Conservation (phyloP, 805 yeast species). For the Zygosaccharomyces lentus region DNA sequence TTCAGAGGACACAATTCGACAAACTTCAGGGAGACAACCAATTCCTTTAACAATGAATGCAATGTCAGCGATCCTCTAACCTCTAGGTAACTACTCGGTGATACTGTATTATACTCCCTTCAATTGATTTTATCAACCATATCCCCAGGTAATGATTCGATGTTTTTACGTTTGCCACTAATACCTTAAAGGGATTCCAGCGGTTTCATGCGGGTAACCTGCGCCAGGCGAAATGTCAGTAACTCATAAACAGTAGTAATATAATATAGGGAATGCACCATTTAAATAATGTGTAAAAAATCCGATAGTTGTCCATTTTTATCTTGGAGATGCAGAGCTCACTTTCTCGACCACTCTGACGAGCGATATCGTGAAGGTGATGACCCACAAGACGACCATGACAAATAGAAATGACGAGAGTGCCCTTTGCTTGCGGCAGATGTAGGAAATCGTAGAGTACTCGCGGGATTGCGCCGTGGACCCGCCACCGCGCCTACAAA, state of each 20-base stretch:
- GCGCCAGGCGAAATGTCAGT: constrained; percentile 4
- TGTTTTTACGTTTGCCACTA: constrained; percentile 7
- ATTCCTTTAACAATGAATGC: neutral
- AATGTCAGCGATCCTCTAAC: neutral
- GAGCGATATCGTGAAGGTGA: constrained; percentile 78
- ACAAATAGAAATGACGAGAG: constrained; percentile 75
- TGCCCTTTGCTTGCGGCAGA: constrained; percentile 76
- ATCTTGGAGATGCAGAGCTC: constrained; percentile 23
- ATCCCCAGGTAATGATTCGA: neutral
- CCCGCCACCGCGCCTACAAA: constrained; percentile 42
- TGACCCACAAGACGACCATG: constrained; percentile 74
- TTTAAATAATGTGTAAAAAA: neutral
- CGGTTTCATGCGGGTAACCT: neutral
- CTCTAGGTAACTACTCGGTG: neutral
- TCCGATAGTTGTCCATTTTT: neutral
- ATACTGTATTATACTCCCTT: neutral
- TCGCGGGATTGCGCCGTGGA: constrained; percentile 10
- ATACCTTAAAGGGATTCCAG: constrained; percentile 5
- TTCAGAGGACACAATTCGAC: neutral
- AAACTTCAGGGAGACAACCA: neutral
- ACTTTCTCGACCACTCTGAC: constrained; percentile 75
- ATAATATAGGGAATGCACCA: neutral
- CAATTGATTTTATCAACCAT: neutral
- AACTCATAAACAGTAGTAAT: constrained; percentile 1
- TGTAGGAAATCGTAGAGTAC: constrained; percentile 40